A percentile compares a stretch with the other conserved stretches of the same genome.
These are phyloP conservation scores for Pistacia integerrima DNA, from an alignment of 345 rosid species.

Conservation along the genomic window DNA sequence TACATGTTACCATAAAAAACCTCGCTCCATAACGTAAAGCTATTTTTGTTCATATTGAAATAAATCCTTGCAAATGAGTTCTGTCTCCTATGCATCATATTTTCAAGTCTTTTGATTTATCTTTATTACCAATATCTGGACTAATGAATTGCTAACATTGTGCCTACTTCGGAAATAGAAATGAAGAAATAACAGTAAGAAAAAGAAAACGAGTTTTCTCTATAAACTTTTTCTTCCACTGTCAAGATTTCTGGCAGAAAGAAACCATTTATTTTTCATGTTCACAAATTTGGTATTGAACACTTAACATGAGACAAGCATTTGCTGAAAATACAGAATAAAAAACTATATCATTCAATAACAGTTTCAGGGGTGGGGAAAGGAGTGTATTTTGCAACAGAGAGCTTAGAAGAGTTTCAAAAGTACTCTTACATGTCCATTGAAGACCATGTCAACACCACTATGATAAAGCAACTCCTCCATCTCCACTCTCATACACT, in stretches of 20 bases:
- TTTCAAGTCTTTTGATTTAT: not conserved
- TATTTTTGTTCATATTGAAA: not conserved
- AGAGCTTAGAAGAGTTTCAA: not conserved
- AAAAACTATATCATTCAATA: not conserved
- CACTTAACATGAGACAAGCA: not conserved
- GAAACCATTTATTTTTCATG: not conserved
- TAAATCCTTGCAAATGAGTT: not conserved
- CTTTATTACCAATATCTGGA: no score
- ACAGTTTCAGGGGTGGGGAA: not conserved
- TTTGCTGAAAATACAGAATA: not conserved
- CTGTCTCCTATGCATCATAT: not conserved
- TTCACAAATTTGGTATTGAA: not conserved
- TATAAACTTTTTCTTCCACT: not conserved
- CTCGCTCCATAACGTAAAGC: not conserved
- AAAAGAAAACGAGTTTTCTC: not conserved
- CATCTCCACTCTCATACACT: slow-evolving; percentile 82
- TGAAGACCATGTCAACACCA: slow-evolving; percentile 77
- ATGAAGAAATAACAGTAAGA: not conserved
- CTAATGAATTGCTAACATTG: no score
- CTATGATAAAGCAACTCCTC: slow-evolving; percentile 66
- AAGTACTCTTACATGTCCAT: slow-evolving; percentile 61
- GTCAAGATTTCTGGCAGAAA: not conserved
- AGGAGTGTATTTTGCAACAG: not conserved
- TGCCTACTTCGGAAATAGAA: not conserved
- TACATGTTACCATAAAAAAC: not conserved